Percentiles rank a stretch among this genome's conserved stretches.
Conservation (phyloP, 2,329 filamentous ascomycete genomes). For the Aspergillus cejpii region DNA sequence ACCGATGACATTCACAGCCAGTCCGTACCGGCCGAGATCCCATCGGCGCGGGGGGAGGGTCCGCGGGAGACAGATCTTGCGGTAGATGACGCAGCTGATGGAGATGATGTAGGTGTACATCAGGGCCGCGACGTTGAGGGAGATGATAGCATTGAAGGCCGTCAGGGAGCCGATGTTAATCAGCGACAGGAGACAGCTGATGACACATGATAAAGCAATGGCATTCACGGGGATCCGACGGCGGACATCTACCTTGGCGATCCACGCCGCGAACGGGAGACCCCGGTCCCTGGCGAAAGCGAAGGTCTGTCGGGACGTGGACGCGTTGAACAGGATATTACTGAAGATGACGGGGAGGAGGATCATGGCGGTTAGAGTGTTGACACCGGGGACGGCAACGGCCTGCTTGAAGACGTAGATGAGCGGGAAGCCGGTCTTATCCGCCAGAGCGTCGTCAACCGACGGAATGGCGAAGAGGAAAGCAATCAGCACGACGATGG, state of each 20-base stretch:
- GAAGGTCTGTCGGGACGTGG: constrained; percentile 37
- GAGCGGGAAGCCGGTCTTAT: constrained; percentile 42
- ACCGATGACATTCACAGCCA: constrained; percentile 42
- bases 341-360: constrained; percentile 36
- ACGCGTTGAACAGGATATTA: constrained; percentile 37
- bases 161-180: constrained; percentile 49
- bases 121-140: constrained; percentile 44
- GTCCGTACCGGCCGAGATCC: constrained; percentile 40
- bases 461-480: constrained; percentile 37
- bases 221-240: constrained; percentile 42
- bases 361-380: constrained; percentile 37
- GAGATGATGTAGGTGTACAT: constrained; percentile 48
- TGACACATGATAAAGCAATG: constrained; percentile 26
- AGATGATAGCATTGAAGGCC: constrained; percentile 49
- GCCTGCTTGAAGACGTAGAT: constrained; percentile 42
- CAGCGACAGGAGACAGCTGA: constrained; percentile 38
- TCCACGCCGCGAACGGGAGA: constrained; percentile 37
- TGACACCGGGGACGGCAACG: constrained; percentile 21
- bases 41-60: constrained; percentile 39
- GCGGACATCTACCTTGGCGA: constrained; percentile 32
- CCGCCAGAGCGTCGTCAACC: constrained; percentile 32
- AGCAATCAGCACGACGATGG: constrained; percentile 41
- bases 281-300: constrained; percentile 43
- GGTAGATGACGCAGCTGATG: constrained; percentile 42
- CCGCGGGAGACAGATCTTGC: constrained; percentile 35